Percentiles rank a stretch among this genome's conserved stretches.
phyloP scores from a whole-genome alignment of 2,329 filamentous ascomycete species.

The Coniochaeta sp. region DNA sequence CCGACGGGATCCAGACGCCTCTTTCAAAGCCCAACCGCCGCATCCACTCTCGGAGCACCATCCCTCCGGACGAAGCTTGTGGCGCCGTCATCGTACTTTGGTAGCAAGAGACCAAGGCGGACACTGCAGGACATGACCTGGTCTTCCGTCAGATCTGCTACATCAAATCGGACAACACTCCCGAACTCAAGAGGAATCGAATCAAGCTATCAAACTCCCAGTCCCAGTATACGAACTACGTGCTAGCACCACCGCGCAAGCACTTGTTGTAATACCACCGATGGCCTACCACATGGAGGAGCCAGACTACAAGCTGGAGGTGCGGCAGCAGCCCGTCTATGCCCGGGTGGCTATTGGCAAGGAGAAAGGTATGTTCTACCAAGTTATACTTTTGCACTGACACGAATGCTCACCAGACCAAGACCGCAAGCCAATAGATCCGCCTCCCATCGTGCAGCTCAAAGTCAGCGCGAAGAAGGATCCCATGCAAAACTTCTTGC shows the following conservation, averaged over 20 bases:
- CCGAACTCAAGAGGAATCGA: neutral
- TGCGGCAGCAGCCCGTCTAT: slow-evolving; percentile 61
- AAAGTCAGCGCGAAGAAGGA: slow-evolving; percentile 38
- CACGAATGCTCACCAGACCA: neutral
- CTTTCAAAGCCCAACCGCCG: neutral
- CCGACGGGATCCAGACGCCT: neutral
- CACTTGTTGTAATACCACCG: neutral
- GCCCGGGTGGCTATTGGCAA: slow-evolving; percentile 65
- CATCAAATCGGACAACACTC: neutral
- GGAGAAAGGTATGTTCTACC: slow-evolving; percentile 57
- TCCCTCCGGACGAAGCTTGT: neutral
- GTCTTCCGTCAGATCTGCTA: neutral
- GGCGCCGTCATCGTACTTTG: neutral
- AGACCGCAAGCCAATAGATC: slow-evolving; percentile 84
- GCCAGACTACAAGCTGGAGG: slow-evolving; percentile 21
- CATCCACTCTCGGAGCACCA: neutral
- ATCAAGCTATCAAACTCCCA: neutral
- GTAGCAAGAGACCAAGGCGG: neutral
- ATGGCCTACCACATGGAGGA: slow-evolving; percentile 6
- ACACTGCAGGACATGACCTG: neutral
- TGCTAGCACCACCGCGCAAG: neutral
- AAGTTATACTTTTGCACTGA: neutral
- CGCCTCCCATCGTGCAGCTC: slow-evolving; percentile 77
- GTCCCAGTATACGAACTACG: neutral
- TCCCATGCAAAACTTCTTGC: slow-evolving; percentile 39